Evolutionary conservation across 2,329 filamentous ascomycete genomes (phyloP), one percentile per base, ranked within the genome.

Genomic region (Fusarium armeniacum): DNA sequence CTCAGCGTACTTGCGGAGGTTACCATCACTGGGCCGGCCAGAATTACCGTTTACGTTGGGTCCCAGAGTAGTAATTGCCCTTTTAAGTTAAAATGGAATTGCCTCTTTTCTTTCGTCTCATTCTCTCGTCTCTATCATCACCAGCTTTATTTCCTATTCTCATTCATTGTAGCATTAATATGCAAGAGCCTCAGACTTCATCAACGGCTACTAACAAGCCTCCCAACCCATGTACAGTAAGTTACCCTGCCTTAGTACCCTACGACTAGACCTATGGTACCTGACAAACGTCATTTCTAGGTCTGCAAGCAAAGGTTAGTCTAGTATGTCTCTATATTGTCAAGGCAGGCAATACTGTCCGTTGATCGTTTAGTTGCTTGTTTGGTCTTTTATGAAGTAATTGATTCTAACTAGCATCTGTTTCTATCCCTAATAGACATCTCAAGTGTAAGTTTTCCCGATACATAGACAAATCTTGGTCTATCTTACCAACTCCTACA

Each of bases 251-350:
- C 66, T 45, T 35, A 7, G 24, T 26, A 26, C 32, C 33, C 24
- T 40, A 40, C 11, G 13, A 44, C 22, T 44, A 44, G 20, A 36
- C 13, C 15, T 26, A 11, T 10, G 18, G 12, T 33, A 45, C 5
- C 41, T 69, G 32, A 69, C 18, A 38, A 26, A 59, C 60, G 18
- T 58, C 46, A 24, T 47, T 32, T 28, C 26, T 56, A 74, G 72
- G 49, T 61, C 47, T 74, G 72, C 43, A 74, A 73, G 45, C 68
- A 71, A 55, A 67, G 70, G 72, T 73, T 6, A 73, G 71, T 66
- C 33, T 53, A 28, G 38, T 7, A 45, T 45, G 67, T 60, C 32
- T 49, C 30, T 44, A 9, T 55, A 33, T 32, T 20, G 20, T 49
- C 43, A 30, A 26, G 24, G 20, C 12, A 47, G 63, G 61, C 44